Evolutionary conservation across 306 rosid species (phyloP).

Genomic region (Prunus fruticosa): DNA sequence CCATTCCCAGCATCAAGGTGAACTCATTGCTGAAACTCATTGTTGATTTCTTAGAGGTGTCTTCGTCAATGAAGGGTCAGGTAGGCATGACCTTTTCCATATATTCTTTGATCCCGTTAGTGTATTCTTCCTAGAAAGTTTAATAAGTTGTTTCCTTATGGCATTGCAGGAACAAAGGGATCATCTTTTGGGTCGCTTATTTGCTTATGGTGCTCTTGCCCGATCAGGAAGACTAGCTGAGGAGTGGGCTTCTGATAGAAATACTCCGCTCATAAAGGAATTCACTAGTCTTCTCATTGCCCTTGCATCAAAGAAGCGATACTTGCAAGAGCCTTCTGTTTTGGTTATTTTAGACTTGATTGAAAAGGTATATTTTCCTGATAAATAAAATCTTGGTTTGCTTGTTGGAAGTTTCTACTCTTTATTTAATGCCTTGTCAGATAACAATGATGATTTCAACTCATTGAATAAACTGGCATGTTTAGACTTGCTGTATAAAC

Average conservation of each 20-base stretch:
- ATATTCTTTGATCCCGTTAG: slow-evolving; percentile 10
- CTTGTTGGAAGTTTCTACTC: background rate
- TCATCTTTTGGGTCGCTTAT: slow-evolving; percentile 83
- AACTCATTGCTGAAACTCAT: slow-evolving; percentile 80
- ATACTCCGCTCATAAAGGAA: slow-evolving; percentile 54
- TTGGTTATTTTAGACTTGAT: slow-evolving; percentile 63
- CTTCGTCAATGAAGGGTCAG: slow-evolving; percentile 98
- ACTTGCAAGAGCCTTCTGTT: slow-evolving; percentile 94
- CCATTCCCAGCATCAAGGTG: slow-evolving; percentile 46
- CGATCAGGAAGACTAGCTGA: slow-evolving; percentile 68
- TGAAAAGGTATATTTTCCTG: slow-evolving; percentile 55
- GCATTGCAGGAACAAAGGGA: slow-evolving; percentile 81
- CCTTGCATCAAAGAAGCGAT: slow-evolving; percentile 77
- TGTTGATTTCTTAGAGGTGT: slow-evolving; percentile 69
- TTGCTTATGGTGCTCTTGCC: slow-evolving; percentile 89
- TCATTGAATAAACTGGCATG: background rate
- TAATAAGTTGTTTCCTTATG: slow-evolving; percentile 14
- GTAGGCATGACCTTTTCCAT: slow-evolving; percentile 30
- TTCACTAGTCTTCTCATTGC: slow-evolving; percentile 54
- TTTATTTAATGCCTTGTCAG: background rate
- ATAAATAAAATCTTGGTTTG: slow-evolving; percentile 3
- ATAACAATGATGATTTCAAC: background rate
- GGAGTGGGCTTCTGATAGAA: slow-evolving; percentile 55
- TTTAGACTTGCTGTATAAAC: background rate
- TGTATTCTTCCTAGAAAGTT: slow-evolving; percentile 9